Conservation (phyloP, 768 basidiomycete species). For the Suillus clintonianus region DNA sequence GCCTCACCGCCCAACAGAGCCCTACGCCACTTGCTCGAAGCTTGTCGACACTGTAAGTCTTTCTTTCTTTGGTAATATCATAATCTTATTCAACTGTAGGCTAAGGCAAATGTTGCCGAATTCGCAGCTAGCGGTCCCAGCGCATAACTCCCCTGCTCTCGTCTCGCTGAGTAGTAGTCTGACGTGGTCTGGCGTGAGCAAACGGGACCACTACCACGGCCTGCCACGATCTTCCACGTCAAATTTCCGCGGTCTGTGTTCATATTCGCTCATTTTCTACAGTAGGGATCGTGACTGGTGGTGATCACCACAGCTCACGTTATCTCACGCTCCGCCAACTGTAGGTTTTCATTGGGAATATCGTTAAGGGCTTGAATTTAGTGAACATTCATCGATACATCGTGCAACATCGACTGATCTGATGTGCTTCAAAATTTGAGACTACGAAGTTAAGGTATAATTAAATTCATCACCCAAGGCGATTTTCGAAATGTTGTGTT, state of each 20-base stretch:
- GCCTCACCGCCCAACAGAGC: not conserved
- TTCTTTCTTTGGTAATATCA: not conserved
- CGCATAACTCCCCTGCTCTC: not conserved
- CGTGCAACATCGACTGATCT: not conserved
- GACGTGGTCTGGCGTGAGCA: too few species aligned
- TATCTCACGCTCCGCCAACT: too few species aligned
- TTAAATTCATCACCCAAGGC: not conserved
- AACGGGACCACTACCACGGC: too few species aligned
- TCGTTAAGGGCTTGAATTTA: too few species aligned
- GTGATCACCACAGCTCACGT: too few species aligned
- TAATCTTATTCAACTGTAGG: not conserved
- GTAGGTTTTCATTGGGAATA: too few species aligned
- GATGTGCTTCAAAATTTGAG: not conserved
- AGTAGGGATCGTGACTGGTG: too few species aligned
- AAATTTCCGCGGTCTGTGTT: too few species aligned
- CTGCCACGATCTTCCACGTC: too few species aligned
- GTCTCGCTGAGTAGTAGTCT: too few species aligned
- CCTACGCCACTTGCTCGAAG: not conserved
- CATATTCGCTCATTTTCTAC: too few species aligned
- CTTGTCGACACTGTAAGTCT: not conserved
- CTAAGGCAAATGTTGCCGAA: not conserved
- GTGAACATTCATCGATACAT: too few species aligned
- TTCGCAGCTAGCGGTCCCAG: not conserved
- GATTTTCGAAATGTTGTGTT: not conserved
- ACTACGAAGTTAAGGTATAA: not conserved